Evolutionary conservation across 768 basidiomycete genomes (phyloP), one percentile per base, ranked within the genome.

Genomic region (Pulveroboletus sp.): DNA sequence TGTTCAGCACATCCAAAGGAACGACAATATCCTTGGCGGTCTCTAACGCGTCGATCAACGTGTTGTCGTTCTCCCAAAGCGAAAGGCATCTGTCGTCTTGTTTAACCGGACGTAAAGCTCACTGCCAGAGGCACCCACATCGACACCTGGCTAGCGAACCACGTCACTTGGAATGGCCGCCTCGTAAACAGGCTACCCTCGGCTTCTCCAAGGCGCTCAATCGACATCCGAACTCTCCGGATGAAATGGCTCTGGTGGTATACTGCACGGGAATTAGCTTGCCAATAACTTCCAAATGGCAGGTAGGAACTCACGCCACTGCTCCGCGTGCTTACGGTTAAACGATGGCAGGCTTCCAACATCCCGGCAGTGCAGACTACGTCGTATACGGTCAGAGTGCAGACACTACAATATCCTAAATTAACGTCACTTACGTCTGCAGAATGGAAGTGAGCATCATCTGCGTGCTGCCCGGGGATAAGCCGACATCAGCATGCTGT

Each of bases 271-370:
- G 15, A 32, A 46, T 50, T 47, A 48, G 51, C 32, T 38, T 14
- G 48, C 43, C 42, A 26, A 53, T 15, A 31, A 31, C 27, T 21
- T 41, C 30, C 37, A 50, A 36, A 10, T 27, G 18, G 35, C 30
- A 14, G 33, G 14, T 7, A 6, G 10, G 46, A 26, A 81, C 86
- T 65, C 67, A 90, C 88, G 72, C 88, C 88, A 90, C 58, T 89
- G 84, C 56, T 85, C 81, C 0, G 83, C 82, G 51, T 88, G 84
- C 57, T 80, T 79, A 6, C 81, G 80, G 51, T 79, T 86, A 71
- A 86, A 84, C 31, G 80, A 72, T 21, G 80, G 81, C 21, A 73
- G 63, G 37, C 66, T 62, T 26, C 73, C 72, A 39, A 65, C 70
- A 43, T 76, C 75, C 38, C 78, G 69, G 24, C 79, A 78, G 57